phyloP scores from a whole-genome alignment of 257 asterid species.

The Gentiana macrophylla region DNA sequence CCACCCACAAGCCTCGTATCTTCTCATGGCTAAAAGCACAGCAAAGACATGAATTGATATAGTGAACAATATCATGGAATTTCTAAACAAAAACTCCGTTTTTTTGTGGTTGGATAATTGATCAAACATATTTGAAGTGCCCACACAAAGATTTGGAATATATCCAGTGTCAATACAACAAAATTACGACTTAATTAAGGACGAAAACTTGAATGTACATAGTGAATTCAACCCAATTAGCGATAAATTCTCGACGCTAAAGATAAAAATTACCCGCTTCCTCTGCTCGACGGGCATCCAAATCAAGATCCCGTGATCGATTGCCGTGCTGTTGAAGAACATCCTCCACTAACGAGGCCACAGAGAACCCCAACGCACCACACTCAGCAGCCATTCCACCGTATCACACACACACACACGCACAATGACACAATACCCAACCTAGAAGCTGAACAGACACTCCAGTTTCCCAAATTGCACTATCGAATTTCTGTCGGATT shows the following conservation, averaged over 20 bases:
- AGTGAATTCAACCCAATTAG: too few species aligned
- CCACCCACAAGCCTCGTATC: constrained; percentile 91
- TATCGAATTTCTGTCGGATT: neutral
- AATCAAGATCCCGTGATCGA: constrained; percentile 68
- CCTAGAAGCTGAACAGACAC: constrained; percentile 9
- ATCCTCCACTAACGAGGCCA: constrained; percentile 85
- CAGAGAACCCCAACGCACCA: constrained; percentile 58
- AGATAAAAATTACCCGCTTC: constrained; percentile 63
- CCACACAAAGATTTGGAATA: too few species aligned
- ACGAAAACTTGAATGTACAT: too few species aligned
- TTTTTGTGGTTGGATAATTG: too few species aligned
- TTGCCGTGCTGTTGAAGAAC: constrained; percentile 88
- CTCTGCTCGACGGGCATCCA: constrained; percentile 87
- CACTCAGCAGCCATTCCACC: constrained; percentile 40
- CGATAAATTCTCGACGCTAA: too few species aligned
- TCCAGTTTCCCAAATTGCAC: constrained; percentile 8
- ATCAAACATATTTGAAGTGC: too few species aligned
- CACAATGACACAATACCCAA: constrained; percentile 8
- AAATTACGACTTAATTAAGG: too few species aligned
- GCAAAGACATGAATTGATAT: neutral
- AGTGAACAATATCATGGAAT: too few species aligned
- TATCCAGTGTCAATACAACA: too few species aligned
- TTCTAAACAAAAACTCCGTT: too few species aligned
- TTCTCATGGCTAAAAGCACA: constrained; percentile 49
- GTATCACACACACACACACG: neutral